phyloP scores from a whole-genome alignment of 768 basidiomycete species.

The Lenzites betulinus region DNA sequence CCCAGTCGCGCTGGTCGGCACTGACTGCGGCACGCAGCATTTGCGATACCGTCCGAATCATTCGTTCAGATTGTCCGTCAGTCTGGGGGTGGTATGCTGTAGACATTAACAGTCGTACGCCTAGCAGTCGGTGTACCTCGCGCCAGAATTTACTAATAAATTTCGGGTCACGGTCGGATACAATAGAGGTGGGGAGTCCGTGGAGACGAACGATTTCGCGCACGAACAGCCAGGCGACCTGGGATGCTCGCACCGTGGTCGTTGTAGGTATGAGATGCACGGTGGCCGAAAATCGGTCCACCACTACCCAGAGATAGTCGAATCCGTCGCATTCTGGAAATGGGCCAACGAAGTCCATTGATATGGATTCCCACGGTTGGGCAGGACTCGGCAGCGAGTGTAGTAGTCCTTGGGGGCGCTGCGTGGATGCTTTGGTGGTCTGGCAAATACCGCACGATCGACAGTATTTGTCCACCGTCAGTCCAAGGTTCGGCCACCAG shows the following conservation, averaged over 20 bases:
- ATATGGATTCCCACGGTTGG: conserved; percentile 39
- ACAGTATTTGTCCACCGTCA: conserved; percentile 23
- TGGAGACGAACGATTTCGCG: conserved; percentile 25
- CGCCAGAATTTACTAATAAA: conserved; percentile 43
- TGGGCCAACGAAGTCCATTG: conserved; percentile 43
- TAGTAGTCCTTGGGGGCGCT: conserved; percentile 31
- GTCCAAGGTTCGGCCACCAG: conserved; percentile 37
- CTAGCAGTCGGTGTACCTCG: conserved; percentile 21
- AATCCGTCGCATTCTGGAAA: conserved; percentile 32
- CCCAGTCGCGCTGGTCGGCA: conserved; percentile 34
- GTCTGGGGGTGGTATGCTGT: conserved; percentile 38
- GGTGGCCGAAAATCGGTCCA: conserved; percentile 25
- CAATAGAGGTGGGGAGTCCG: conserved; percentile 28
- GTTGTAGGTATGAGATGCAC: conserved; percentile 23
- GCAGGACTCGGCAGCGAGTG: conserved; percentile 34
- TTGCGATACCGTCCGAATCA: conserved; percentile 6
- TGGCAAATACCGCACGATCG: conserved; percentile 26
- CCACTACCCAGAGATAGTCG: conserved; percentile 32
- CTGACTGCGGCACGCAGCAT: too few species aligned
- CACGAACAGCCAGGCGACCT: conserved; percentile 22
- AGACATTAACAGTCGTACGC: conserved; percentile 29
- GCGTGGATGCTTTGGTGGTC: conserved; percentile 15
- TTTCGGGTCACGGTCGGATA: conserved; percentile 33
- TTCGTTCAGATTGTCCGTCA: conserved; percentile 28
- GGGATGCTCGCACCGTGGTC: conserved; percentile 15